Evolutionary conservation across 805 yeast genomes (phyloP), one percentile per base, ranked within the genome.

Genomic region (Cyberlindnera mississippiensis): DNA sequence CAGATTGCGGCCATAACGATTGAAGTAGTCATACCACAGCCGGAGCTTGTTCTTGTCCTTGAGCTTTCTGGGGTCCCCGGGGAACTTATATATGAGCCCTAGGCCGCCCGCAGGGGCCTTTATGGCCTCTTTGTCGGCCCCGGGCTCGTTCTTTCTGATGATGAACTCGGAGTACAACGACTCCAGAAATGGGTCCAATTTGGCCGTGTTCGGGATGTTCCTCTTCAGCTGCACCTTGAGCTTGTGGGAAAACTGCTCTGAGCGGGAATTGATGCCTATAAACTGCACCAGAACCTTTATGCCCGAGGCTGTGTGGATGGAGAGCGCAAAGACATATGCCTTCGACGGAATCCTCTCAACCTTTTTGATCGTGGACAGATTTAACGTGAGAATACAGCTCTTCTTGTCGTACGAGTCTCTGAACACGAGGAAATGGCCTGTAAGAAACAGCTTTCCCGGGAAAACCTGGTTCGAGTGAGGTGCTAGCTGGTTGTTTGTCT

Each of bases 1-100:
- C 38, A 93, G 66, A 55, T 90, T 89, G 36, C 96, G 72, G 22
- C 99, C 99, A 55, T 89, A 82, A 15, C 77, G 76, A 43, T 82
- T 72, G 60, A 90, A 85, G 55, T 85, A 84, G 56, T 91, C 97
- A 57, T 86, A 88, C 99, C 99, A 93, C 40, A 89, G 68, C 53
- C 91, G 82, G 75, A 91, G 77, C 51, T 90, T 91, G 5, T 89
- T 71, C 52, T 86, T 83, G 57, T 91, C 97, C 41, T 87, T 77
- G 38, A 79, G 66, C 45, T 80, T 80, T 45, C 75, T 75, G 4
- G 95, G 75, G 59, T 87, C 88, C 0, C 99, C 99, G 0, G 99
- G 99, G 59, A 82, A 93, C 50, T 85, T 83, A 64, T 80, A 91
- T 11, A 66, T 64, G 56, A 84, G 75, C 0, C 99, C 99, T 18